Conservation (phyloP, 805 yeast genomes). For the Priceomyces carsonii region DNA sequence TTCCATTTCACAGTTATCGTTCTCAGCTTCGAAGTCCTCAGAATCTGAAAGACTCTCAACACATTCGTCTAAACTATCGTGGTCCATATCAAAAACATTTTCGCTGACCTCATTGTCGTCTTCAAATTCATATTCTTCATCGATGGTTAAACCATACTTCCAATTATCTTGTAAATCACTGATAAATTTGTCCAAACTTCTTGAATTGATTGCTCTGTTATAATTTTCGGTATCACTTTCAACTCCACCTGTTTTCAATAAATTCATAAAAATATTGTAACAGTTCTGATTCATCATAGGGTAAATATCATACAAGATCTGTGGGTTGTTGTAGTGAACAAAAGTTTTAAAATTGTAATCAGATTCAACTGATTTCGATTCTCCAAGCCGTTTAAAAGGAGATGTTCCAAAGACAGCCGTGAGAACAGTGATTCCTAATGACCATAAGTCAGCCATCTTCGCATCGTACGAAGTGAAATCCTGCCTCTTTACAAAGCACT, state of each 20-base stretch:
- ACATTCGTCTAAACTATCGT: conserved; percentile 15
- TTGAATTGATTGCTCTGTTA: conserved; percentile 21
- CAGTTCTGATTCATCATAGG: conserved; percentile 46
- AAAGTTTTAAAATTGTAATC: conserved; percentile 49
- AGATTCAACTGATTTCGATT: conserved; percentile 17
- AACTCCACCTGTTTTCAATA: conserved; percentile 37
- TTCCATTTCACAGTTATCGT: conserved; percentile 4
- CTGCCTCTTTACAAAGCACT: conserved; percentile 29
- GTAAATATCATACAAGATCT: conserved; percentile 50
- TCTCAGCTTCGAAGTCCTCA: conserved; percentile 7
- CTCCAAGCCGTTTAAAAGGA: conserved; percentile 45
- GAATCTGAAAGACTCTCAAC: conserved; percentile 5
- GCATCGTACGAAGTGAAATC: conserved; percentile 36
- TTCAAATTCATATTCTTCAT: conserved; percentile 40
- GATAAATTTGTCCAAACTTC: conserved; percentile 39
- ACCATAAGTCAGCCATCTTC: conserved; percentile 54
- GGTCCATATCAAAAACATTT: conserved; percentile 39
- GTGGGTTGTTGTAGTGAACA: conserved; percentile 34
- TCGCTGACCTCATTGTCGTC: conserved; percentile 17
- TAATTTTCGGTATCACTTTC: conserved; percentile 31
- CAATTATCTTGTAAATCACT: conserved; percentile 27
- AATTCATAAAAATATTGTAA: conserved; percentile 40
- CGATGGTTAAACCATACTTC: conserved; percentile 45
- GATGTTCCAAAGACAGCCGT: conserved; percentile 53
- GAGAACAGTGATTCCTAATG: conserved; percentile 51